Conservation (phyloP, 192 early-diverging fungal genomes). For the Coemansia sp. region DNA sequence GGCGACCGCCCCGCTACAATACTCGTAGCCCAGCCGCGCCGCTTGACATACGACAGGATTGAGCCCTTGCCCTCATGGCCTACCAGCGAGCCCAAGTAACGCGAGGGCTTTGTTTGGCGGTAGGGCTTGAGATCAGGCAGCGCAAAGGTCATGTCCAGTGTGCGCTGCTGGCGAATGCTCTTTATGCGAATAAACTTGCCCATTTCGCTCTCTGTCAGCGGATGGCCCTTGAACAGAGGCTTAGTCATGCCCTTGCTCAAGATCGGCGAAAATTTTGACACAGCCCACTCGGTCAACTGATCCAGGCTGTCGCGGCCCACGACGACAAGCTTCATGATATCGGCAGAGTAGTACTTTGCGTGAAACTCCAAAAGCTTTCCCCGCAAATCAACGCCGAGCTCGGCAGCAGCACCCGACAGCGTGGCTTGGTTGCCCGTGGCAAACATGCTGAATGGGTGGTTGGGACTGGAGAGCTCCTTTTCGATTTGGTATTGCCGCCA, state of each 20-base stretch:
- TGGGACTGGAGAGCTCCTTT: conserved; percentile 69
- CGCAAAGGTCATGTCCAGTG: conserved; percentile 79
- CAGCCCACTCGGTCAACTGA: conserved; percentile 77
- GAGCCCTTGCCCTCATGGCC: conserved; percentile 92
- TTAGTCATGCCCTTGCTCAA: conserved; percentile 69
- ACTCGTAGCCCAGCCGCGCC: conserved; percentile 85
- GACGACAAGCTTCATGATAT: conserved; percentile 92
- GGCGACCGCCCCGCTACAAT: conserved; percentile 61
- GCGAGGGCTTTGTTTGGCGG: conserved; percentile 59
- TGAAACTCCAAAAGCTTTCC: conserved; percentile 85
- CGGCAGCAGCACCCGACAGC: conserved; percentile 54
- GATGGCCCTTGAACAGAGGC: conserved; percentile 69
- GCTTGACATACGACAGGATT: conserved; percentile 78
- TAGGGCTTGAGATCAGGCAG: conserved; percentile 73
- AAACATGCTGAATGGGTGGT: conserved; percentile 86
- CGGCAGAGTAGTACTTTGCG: conserved; percentile 85
- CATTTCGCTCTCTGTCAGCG: conserved; percentile 70
- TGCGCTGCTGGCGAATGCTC: conserved; percentile 79
- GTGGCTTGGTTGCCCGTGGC: conserved; percentile 90
- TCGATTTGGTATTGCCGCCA: conserved; percentile 90
- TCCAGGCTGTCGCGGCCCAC: conserved; percentile 86
- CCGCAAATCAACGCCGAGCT: conserved; percentile 78
- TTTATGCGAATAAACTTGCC: conserved; percentile 69
- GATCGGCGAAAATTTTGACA: conserved; percentile 74
- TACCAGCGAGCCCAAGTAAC: conserved; percentile 84